Evolutionary conservation across 371 early-diverging fungal genomes (phyloP), one percentile per base, ranked within the genome.

Genomic region (Chytridium lagenaria): DNA sequence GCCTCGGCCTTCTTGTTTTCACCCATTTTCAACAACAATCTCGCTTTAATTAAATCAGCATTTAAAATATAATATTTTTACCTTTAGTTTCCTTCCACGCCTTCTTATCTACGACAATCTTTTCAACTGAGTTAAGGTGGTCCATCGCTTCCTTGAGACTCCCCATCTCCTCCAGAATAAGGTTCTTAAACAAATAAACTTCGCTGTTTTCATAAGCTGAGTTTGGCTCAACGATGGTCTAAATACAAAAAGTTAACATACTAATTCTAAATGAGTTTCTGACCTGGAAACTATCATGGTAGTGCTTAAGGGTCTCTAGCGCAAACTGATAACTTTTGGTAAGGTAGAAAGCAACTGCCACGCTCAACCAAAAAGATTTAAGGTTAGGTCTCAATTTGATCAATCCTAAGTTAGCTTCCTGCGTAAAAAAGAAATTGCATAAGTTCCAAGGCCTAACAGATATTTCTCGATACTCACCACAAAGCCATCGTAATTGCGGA

Each of bases 341-440:
- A 73, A 97, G 77, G 66, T 95, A 94, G 78, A 95, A 93, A 1
- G 94, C 89, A 49, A 94, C 83, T 1, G 96, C 95, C 65, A 95
- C 85, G 1, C 93, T 92, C 34, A 95, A 83, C 96, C 96, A 96
- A 75, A 89, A 91, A 28, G 87, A 82, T 52, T 91, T 88, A 70
- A 89, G 88, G 59, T 83, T 77, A 22, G 95, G 91, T 68, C 90
- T 85, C 68, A 92, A 77, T 50, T 88, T 86, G 49, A 95, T 80
- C 15, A 98, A 69, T n/a, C 33, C n/a, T 2, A 77, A 33, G 37
- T 66, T 73, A 1, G 77, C 69, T 22, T 77, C 77, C 77, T 76
- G 31, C n/a, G n/a, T n/a, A n/a, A n/a, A n/a, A n/a, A n/a, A n/a
- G n/a, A n/a, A n/a, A n/a, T n/a, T n/a, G n/a, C n/a, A n/a, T n/a